Base-by-base conservation (phyloP, 169 alveolate species). In the Plasmodium fragile region DNA sequence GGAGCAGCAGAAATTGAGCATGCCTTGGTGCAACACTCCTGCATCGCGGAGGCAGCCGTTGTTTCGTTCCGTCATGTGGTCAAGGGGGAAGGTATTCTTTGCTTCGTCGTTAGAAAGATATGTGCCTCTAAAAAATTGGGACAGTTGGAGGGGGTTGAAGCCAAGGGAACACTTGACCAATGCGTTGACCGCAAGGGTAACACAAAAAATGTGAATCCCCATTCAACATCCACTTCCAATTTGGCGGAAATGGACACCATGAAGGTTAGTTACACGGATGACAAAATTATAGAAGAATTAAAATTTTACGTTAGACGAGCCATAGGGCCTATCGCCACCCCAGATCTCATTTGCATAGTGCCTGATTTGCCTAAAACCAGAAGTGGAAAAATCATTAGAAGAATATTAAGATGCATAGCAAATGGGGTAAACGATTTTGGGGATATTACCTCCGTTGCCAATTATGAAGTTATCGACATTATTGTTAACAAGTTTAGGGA, bases 1-100 rank as follows among this genome's bases (percentile, higher is more conserved):
- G 98, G 99, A 59, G 97, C 99, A 4, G 99, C 99, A 2, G 99
- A 98, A 83, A 97, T 98, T 52, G 99, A 98, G 92, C 98, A 97
- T 72, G 99, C 99, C 34, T 92, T 98, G 72, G 98, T 97, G 36
- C 98, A 96, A 92, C 98, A 98, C 78, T 72, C 90, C 43, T 83
- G 81, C 41, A 98, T 97, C 25, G 96, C 99, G 25, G 99, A 98
- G 92, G 98, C 99, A 32, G 99, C 99, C 1, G 98, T 97, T 3
- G 99, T 98, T 16, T 99, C 99, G 52, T 97, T 96, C 81, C 98
- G 98, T 4, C 99, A 98, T 93, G 98, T 97, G 30, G 97, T 98
- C 52, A 98, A 98, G 95, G 99, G 99, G 16, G 97, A 98, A 85
- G 99, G 98, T 53, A 96, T 98, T 16, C 97, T 97, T 94, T 97